These are phyloP conservation scores for Trichosporon ovoides DNA, from an alignment of 1,284 basidiomycete genomes.

Conservation along the genomic window DNA sequence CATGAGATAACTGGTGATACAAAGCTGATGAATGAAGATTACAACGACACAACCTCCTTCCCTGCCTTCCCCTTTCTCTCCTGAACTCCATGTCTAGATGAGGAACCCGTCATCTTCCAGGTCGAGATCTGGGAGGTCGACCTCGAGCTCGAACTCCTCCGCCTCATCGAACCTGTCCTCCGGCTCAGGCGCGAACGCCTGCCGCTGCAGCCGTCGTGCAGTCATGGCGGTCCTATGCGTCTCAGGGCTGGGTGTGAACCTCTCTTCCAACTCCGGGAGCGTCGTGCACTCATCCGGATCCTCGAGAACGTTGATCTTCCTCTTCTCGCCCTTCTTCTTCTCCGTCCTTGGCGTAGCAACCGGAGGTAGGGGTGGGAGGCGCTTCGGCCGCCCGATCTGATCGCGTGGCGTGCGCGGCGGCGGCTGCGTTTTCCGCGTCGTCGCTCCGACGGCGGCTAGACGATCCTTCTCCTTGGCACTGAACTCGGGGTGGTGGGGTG, in stretches of 20 bases:
- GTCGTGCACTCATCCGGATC: not conserved
- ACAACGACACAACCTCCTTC: too few relatives aligned
- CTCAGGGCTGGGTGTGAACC: not conserved
- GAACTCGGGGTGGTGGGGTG: not conserved
- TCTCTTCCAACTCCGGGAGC: not conserved
- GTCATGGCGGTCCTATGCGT: not conserved
- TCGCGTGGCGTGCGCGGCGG: too few relatives aligned
- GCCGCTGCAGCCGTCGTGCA: not conserved
- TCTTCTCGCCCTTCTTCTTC: not conserved
- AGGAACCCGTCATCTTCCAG: not conserved
- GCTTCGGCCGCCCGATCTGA: too few relatives aligned
- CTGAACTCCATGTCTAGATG: not conserved
- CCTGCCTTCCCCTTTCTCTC: too few relatives aligned
- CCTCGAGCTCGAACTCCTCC: not conserved
- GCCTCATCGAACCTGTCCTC: not conserved
- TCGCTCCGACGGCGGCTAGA: too few relatives aligned
- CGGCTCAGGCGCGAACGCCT: not conserved
- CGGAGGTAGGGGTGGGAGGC: not conserved
- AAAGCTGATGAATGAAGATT: too few relatives aligned
- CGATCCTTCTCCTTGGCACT: too few relatives aligned
- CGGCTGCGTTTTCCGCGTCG: too few relatives aligned
- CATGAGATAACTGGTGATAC: too few relatives aligned
- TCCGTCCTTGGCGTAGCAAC: not conserved
- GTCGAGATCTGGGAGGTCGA: not conserved
- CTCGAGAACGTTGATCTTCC: constrained; percentile 1